Evolutionary conservation across 106 monocot genomes (phyloP), one percentile per base, ranked within the genome.

Genomic region (Phalaenopsis aphrodite): DNA sequence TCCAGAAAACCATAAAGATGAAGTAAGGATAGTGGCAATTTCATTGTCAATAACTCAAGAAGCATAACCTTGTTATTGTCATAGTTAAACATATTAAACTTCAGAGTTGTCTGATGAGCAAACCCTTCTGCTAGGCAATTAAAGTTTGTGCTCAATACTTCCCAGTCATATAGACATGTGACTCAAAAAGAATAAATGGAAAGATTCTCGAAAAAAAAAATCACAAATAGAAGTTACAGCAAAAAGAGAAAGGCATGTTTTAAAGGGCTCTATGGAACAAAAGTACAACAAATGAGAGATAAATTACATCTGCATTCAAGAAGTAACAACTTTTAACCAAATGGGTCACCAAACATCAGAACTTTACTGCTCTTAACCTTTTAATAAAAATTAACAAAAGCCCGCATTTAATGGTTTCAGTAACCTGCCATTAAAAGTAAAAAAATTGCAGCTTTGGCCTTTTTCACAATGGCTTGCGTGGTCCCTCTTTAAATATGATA

Each of bases 31-130:
- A 42, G 73, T 16, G 43, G 42, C 43, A 74, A 74, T 42, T 74
- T 42, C 43, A 15, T 21, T 11, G 5, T 42, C 43, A 74, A 74
- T 5, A 19, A 43, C 8, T 74, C 9, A 74, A 18, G 19, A 74
- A 74, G 74, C 43, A 43, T 19, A 74, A 74, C 74, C 52, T 71
- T 71, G 41, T 74, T 43, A 74, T 74, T 42, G 18, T 74, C 18
- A 74, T 19, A 1, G 18, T 74, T 45, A 45, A 74, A 74, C 43
- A 38, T 42, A 5, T 19, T 45, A 45, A 74, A 19, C 19, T 43
- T 45, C 16, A 42, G 74, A 74, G 43, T 74, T 45, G 16, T 14
- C 11, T 38, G 36, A 16, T 37, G 37, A 69, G 69, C 18, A 61
- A 69, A 11, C 69, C 69, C n/a, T 69, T 36, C 74, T 12, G 45